Percentiles rank a stretch among this genome's conserved stretches.
Conservation (phyloP, 140 eudicot species). For the Bidens hawaiensis region DNA sequence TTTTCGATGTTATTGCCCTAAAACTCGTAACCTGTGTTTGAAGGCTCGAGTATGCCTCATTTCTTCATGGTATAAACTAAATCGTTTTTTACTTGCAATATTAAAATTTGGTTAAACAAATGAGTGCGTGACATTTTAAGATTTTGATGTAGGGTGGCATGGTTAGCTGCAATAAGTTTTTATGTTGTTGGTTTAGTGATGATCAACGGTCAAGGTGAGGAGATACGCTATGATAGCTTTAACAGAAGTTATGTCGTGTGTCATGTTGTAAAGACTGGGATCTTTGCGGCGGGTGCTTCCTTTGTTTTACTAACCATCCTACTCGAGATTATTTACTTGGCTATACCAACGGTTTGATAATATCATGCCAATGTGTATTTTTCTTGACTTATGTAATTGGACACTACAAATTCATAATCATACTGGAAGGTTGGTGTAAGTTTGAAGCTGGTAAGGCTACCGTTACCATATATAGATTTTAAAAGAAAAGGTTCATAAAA, state of each 20-base stretch:
- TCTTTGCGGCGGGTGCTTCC: constrained; percentile 20
- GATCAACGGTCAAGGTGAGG: constrained; percentile 14
- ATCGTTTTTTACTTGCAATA: no score
- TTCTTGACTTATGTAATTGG: no score
- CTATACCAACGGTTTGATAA: not conserved
- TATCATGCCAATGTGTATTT: no score
- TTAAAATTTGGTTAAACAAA: no score
- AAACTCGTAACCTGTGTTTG: not conserved
- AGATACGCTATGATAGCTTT: not conserved
- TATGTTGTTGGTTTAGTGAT: constrained; percentile 21
- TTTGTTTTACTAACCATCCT: constrained; percentile 7
- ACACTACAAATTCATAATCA: no score
- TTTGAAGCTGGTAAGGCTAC: no score
- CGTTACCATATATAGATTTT: no score
- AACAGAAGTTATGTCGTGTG: not conserved
- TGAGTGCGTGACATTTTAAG: no score
- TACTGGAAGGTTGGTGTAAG: no score
- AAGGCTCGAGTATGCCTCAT: not conserved
- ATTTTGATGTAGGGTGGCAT: constrained; percentile 28
- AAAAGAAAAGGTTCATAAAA: no score
- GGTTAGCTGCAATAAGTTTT: constrained; percentile 8
- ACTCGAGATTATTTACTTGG: constrained; percentile 15
- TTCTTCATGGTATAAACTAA: not conserved
- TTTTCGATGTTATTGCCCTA: not conserved
- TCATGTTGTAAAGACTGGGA: constrained; percentile 9